Conservation (phyloP, 352 stramenopile species). For the Phytopythium helicoides region DNA sequence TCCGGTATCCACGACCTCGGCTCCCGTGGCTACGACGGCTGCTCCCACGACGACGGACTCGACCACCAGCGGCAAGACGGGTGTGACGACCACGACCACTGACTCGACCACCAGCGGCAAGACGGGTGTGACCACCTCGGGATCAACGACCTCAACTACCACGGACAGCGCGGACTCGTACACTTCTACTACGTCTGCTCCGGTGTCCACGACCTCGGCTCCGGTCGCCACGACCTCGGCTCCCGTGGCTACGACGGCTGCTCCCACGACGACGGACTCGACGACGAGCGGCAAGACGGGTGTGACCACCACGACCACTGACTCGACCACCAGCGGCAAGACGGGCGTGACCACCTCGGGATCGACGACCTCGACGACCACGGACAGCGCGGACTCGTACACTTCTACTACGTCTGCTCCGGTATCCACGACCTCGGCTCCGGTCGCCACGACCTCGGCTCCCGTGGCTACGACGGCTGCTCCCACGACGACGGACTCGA, state of each 20-base stretch:
- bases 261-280: slow-evolving; percentile 2
- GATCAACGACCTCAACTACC: no score
- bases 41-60: background rate
- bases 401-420: background rate
- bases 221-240: no score
- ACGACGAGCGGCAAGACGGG: slow-evolving; percentile 1
- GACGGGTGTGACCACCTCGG: no score
- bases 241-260: background rate
- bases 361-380: background rate
- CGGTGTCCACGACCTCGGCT: no score
- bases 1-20: no score
- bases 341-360: slow-evolving; percentile 3
- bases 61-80: slow-evolving; percentile 6
- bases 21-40: background rate
- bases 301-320: background rate
- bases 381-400: slow-evolving; percentile 1
- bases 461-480: background rate
- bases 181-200: background rate
- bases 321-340: background rate
- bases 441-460: no score
- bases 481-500: background rate
- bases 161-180: slow-evolving; percentile 1
- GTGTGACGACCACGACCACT: background rate
- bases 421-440: no score
- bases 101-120: background rate